These are phyloP conservation scores for Heritiera littoralis DNA, from an alignment of 345 rosid genomes.

Conservation along the genomic window DNA sequence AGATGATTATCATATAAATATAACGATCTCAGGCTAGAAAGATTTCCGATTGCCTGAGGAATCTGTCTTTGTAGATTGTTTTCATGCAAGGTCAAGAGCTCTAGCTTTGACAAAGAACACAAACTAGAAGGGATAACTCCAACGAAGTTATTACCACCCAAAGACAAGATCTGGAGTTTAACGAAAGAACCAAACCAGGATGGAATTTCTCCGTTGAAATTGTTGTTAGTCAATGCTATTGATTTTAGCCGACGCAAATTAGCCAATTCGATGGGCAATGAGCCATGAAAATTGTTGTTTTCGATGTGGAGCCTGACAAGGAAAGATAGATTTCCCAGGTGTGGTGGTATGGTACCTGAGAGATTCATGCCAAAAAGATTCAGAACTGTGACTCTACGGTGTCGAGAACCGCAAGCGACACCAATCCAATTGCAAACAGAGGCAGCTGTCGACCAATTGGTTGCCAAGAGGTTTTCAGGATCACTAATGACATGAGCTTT, in stretches of 20 bases:
- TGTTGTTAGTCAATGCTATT: not conserved
- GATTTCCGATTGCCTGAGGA: not conserved
- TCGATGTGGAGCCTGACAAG: not conserved
- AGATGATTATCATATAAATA: not conserved
- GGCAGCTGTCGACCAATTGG: not conserved
- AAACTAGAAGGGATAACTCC: slow-evolving; percentile 14
- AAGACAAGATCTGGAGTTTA: too few relatives aligned
- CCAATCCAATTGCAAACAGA: not conserved
- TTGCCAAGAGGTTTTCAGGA: too few relatives aligned
- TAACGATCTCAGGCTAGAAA: not conserved
- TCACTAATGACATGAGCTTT: not conserved
- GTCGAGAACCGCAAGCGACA: not conserved
- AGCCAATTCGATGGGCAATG: not conserved
- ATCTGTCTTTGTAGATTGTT: not conserved
- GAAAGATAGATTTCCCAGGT: too few relatives aligned
- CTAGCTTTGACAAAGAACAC: not conserved
- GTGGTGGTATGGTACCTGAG: not conserved
- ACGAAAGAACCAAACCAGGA: slow-evolving; percentile 5
- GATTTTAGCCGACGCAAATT: not conserved
- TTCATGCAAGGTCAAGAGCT: not conserved
- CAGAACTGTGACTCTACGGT: not conserved
- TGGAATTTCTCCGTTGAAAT: slow-evolving; percentile 19
- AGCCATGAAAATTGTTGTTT: slow-evolving; percentile 16
- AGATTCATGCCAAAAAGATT: not conserved
- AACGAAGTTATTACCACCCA: not conserved